phyloP scores from a whole-genome alignment of 148 eudicot genomes.

The Camellia sinensis region DNA sequence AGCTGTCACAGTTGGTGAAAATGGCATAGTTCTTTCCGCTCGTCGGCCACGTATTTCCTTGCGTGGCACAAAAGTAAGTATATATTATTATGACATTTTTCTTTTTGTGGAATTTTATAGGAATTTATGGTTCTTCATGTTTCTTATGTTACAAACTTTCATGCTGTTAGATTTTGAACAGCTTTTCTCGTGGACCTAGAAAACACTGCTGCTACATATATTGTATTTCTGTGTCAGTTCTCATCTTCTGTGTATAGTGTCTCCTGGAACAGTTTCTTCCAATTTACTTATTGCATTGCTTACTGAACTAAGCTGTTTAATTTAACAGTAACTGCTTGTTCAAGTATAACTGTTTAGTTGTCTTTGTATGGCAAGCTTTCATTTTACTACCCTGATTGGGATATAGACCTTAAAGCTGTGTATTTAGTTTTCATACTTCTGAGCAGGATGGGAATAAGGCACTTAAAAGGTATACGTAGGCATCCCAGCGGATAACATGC shows the following conservation, averaged over 20 bases:
- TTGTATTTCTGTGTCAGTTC: not conserved
- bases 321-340: not conserved
- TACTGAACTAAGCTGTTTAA: not conserved
- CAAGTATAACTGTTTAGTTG: not conserved
- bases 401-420: not conserved
- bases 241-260: not conserved
- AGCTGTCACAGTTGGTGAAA: conserved; percentile 90
- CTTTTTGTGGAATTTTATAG: not conserved
- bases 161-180: not conserved
- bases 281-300: not conserved
- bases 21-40: conserved; percentile 74
- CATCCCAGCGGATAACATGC: conserved; percentile 1
- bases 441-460: not conserved
- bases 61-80: conserved; percentile 81
- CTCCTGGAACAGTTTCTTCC: not conserved
- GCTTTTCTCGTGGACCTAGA: not conserved
- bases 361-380: not conserved
- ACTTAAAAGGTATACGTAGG: not conserved
- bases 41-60: conserved; percentile 77
- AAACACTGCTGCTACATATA: not conserved
- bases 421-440: not conserved
- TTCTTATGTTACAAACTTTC: not conserved
- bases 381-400: not conserved
- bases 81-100: not conserved
- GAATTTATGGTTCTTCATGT: not conserved